Evolutionary conservation across 306 rosid species (phyloP).

Genomic region (Pachyrhizus erosus): DNA sequence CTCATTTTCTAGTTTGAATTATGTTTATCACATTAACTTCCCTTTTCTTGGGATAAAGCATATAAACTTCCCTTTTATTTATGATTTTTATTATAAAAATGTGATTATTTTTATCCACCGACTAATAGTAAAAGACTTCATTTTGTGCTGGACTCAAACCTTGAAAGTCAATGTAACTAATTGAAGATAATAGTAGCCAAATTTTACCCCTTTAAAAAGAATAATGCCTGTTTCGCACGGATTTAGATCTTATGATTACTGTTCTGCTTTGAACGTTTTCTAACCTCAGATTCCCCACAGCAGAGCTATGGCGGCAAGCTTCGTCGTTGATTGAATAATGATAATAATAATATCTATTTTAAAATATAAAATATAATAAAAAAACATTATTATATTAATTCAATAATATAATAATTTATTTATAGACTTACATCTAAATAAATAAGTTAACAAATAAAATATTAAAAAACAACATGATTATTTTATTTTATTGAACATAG

Average conservation of each 20-base stretch:
- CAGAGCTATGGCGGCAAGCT: no score
- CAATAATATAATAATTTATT: no score
- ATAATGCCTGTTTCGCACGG: neutral
- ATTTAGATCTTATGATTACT: neutral
- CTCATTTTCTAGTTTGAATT: neutral
- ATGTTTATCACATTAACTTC: neutral
- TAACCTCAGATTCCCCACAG: neutral
- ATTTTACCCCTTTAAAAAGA: neutral
- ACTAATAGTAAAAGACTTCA: neutral
- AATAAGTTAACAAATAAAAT: no score
- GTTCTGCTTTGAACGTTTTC: neutral
- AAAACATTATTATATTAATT: no score
- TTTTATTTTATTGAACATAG: no score
- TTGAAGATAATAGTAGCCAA: neutral
- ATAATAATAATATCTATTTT: no score
- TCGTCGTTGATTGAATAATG: no score
- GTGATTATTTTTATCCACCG: neutral
- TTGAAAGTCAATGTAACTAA: neutral
- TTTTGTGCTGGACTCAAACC: neutral
- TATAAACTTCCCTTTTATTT: neutral
- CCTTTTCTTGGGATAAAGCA: neutral
- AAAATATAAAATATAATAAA: no score
- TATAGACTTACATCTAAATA: no score
- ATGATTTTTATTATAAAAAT: neutral
- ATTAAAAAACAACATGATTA: no score